These are phyloP conservation scores for Linaria vulgaris DNA, from an alignment of 257 asterid species.

Conservation along the genomic window DNA sequence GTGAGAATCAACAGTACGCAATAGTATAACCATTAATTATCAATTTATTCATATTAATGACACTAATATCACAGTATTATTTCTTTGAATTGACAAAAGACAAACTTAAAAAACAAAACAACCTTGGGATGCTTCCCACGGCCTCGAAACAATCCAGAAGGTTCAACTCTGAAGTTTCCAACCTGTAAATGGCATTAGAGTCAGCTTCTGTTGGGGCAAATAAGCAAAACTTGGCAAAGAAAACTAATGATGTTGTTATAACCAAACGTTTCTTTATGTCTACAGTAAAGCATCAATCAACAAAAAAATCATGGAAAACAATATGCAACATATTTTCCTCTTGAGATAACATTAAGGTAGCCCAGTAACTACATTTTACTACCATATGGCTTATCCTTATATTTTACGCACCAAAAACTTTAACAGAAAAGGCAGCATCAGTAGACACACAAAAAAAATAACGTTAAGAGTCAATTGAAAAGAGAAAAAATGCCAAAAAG, in stretches of 20 bases:
- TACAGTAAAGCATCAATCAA: conserved; percentile 9
- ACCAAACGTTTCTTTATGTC: neutral
- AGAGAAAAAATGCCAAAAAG: neutral
- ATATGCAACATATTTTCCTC: conserved; percentile 7
- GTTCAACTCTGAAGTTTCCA: conserved; percentile 98
- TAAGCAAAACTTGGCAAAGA: conserved; percentile 16
- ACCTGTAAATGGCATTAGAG: conserved; percentile 55
- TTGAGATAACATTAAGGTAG: neutral
- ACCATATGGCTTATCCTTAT: no score
- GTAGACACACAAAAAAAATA: neutral
- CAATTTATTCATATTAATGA: conserved; percentile 7
- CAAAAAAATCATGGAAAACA: conserved; percentile 9
- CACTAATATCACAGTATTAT: neutral
- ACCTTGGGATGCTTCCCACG: conserved; percentile 99
- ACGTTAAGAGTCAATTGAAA: neutral
- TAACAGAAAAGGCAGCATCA: conserved; percentile 6
- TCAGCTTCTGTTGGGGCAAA: conserved; percentile 24
- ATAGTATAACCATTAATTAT: conserved; percentile 21
- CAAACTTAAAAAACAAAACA: conserved; percentile 9
- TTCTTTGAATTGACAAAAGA: conserved; percentile 3
- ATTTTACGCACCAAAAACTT: no score
- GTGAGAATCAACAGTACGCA: conserved; percentile 27
- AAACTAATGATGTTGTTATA: conserved; percentile 13
- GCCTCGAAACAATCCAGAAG: conserved; percentile 97
- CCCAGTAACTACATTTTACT: conserved; percentile 17